These are phyloP conservation scores for Picea glauca DNA, from an alignment of 75 land plant species.

Conservation along the genomic window DNA sequence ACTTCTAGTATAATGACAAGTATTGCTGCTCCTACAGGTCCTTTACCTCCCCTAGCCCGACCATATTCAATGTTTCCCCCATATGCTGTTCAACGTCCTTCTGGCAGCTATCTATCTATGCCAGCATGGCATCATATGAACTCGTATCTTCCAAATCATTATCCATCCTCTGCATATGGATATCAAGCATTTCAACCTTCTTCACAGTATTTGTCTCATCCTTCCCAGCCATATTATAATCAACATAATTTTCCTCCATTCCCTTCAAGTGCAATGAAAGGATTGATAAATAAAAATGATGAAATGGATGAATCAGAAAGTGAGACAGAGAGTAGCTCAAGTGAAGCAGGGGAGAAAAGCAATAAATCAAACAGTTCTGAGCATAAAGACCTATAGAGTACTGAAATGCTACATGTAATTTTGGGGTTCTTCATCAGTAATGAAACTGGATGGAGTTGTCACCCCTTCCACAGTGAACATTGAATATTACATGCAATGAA, in stretches of 20 bases:
- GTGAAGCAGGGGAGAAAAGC: conserved; percentile 17
- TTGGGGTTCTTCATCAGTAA: not conserved
- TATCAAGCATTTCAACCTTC: conserved; percentile 18
- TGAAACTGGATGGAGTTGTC: not conserved
- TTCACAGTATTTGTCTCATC: conserved; percentile 16
- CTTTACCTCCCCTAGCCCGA: conserved; percentile 7
- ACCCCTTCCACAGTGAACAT: not conserved
- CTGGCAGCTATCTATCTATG: conserved; percentile 27
- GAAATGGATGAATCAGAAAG: conserved; percentile 22
- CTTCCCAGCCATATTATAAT: conserved; percentile 20
- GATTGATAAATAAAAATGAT: conserved; percentile 7
- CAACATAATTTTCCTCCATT: conserved; percentile 10
- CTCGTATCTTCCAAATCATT: conserved; percentile 20
- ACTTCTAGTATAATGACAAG: conserved; percentile 8
- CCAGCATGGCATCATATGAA: conserved; percentile 30
- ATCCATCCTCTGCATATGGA: conserved; percentile 17
- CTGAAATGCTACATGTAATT: not conserved
- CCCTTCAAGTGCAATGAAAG: conserved; percentile 10
- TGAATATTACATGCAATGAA: not conserved
- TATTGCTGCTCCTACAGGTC: conserved; percentile 2
- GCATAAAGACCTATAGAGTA: not conserved
- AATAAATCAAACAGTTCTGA: conserved; percentile 7
- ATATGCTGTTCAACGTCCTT: conserved; percentile 14
- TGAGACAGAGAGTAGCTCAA: conserved; percentile 30
- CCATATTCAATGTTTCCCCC: conserved; percentile 28